These are phyloP conservation scores for Diaporthe batatas DNA, from an alignment of 2,329 filamentous ascomycete species.

Conservation along the genomic window DNA sequence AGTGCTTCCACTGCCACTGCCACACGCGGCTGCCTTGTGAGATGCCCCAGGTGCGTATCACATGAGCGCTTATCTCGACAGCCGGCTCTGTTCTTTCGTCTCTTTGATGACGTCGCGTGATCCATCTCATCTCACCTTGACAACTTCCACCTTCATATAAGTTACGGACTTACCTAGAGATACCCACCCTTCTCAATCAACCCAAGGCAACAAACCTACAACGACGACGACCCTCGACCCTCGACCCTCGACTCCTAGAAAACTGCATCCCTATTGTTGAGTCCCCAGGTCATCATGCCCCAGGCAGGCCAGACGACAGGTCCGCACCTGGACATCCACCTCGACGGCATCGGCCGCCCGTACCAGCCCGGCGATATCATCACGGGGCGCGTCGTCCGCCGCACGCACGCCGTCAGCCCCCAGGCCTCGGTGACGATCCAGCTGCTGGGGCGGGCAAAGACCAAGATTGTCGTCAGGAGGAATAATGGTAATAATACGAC, in stretches of 20 bases:
- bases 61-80: neutral
- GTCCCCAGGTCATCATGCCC: slow-evolving; percentile 13
- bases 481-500: neutral
- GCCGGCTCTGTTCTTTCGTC: neutral
- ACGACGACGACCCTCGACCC: no score
- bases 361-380: slow-evolving; percentile 47
- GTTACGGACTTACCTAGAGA: neutral
- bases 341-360: slow-evolving; percentile 31
- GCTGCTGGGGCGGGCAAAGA: slow-evolving; percentile 48
- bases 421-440: slow-evolving; percentile 44
- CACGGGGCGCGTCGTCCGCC: slow-evolving; percentile 47
- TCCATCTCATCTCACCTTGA: neutral
- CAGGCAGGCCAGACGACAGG: slow-evolving; percentile 9
- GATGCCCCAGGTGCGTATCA: neutral
- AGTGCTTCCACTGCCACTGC: neutral
- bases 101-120: neutral
- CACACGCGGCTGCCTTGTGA: slow-evolving; percentile 19
- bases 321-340: slow-evolving; percentile 34
- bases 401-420: slow-evolving; percentile 43
- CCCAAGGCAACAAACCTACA: neutral
- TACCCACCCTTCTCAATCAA: neutral
- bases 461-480: slow-evolving; percentile 45
- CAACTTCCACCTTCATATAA: neutral
- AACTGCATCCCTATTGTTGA: no score
- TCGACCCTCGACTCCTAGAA: neutral